Percentiles rank a stretch among this genome's conserved stretches.
These are phyloP conservation scores for Falciphora oryzae DNA, from an alignment of 2,329 filamentous ascomycete species.

Conservation along the genomic window DNA sequence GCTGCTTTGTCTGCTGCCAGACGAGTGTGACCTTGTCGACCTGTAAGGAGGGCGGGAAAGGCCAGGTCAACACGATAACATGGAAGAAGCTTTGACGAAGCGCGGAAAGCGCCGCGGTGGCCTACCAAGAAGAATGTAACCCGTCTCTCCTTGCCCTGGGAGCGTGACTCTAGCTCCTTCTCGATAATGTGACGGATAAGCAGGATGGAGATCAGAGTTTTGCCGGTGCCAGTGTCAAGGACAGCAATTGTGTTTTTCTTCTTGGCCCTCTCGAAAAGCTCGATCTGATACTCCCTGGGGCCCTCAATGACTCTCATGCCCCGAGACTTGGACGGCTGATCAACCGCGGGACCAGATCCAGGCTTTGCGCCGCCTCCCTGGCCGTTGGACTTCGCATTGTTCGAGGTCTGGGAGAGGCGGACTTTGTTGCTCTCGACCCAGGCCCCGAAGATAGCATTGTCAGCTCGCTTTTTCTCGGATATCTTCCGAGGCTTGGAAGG, in stretches of 20 bases:
- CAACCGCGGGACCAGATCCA: too few relatives aligned
- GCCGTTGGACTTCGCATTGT: constrained; percentile 10
- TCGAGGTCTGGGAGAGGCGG: constrained; percentile 25
- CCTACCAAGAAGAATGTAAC: constrained; percentile 78
- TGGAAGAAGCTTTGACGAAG: neutral
- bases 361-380: too few relatives aligned
- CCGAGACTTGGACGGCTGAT: constrained; percentile 14
- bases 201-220: constrained; percentile 91
- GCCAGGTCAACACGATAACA: neutral
- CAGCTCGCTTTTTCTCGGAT: constrained; percentile 42
- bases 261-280: constrained; percentile 86
- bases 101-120: neutral
- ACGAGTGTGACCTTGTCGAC: constrained; percentile 86
- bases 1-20: constrained; percentile 79
- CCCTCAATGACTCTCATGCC: constrained; percentile 58
- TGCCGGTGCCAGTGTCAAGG: constrained; percentile 89
- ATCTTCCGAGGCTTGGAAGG: constrained; percentile 28
- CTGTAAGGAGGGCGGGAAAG: constrained; percentile 26
- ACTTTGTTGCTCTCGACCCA: constrained; percentile 32
- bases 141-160: constrained; percentile 50
- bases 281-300: constrained; percentile 84
- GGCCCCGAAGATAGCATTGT: constrained; percentile 44
- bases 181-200: constrained; percentile 72
- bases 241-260: constrained; percentile 85
- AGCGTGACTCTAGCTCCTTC: constrained; percentile 67